Percentiles rank a stretch among this genome's conserved stretches.
phyloP scores from a whole-genome alignment of 2,329 filamentous ascomycete genomes.

The Stachybotrys chlorohalonatus region DNA sequence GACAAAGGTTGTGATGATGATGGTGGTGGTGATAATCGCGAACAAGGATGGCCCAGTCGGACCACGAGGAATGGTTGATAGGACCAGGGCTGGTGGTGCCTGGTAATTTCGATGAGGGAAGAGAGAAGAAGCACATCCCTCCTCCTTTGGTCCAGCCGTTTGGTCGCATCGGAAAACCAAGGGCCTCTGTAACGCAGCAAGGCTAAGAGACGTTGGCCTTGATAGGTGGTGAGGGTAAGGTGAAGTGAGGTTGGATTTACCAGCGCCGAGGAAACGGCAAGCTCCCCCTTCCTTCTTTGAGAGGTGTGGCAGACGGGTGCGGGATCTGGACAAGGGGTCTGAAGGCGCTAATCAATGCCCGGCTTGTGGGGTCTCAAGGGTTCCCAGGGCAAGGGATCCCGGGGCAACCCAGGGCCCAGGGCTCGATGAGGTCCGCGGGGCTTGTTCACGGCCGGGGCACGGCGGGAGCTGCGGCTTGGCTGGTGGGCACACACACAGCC shows the following conservation, averaged over 20 bases:
- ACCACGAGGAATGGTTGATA: background rate
- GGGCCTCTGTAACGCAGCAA: too few species aligned
- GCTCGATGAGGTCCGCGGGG: background rate
- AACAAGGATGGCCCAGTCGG: background rate
- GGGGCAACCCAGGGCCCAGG: background rate
- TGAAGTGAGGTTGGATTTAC: background rate
- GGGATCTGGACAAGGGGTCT: background rate
- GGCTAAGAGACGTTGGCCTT: background rate
- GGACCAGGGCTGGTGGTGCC: too few species aligned
- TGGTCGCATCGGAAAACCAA: too few species aligned
- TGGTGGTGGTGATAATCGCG: too few species aligned
- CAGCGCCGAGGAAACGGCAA: background rate
- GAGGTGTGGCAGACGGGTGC: constrained; percentile 1
- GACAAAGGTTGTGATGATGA: too few species aligned
- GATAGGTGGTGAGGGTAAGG: too few species aligned
- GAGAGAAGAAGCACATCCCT: background rate
- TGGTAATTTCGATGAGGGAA: background rate
- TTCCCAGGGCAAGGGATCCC: background rate
- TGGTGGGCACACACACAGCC: too few species aligned
- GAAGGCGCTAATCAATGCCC: background rate
- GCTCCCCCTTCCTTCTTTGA: background rate
- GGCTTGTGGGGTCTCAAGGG: background rate
- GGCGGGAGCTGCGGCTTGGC: too few species aligned
- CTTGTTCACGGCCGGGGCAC: too few species aligned
- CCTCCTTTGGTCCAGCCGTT: too few species aligned